Evolutionary conservation across 441 rosid species (phyloP).

Genomic region (Populus hybrid): DNA sequence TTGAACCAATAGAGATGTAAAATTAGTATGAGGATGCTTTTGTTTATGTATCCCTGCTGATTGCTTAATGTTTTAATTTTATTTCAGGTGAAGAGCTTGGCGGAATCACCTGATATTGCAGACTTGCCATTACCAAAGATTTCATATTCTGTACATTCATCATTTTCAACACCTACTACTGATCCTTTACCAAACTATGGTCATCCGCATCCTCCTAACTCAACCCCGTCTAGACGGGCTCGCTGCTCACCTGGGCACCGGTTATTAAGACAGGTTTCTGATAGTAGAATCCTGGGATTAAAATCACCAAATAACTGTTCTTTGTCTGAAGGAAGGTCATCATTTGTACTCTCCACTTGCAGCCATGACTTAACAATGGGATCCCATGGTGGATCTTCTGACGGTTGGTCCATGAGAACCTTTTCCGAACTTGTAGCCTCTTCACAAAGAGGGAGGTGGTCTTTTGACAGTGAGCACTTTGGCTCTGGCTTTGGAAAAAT

Average conservation of each 20-base stretch:
- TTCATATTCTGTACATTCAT: slow-evolving; percentile 49
- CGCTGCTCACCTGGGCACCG: slow-evolving; percentile 69
- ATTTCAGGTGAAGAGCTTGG: slow-evolving; percentile 56
- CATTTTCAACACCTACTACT: slow-evolving; percentile 49
- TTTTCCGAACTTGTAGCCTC: slow-evolving; percentile 86
- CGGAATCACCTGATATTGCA: slow-evolving; percentile 44
- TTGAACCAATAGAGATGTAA: slow-evolving; percentile 15
- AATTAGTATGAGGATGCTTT: slow-evolving; percentile 4
- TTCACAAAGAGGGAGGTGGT: slow-evolving; percentile 91
- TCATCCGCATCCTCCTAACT: slow-evolving; percentile 60
- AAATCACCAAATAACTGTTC: slow-evolving; percentile 74
- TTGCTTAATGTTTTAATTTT: slow-evolving; percentile 13
- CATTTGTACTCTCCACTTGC: slow-evolving; percentile 73
- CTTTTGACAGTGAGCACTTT: slow-evolving; percentile 30
- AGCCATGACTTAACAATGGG: slow-evolving; percentile 68
- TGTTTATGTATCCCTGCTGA: not conserved
- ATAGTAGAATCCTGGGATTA: slow-evolving; percentile 75
- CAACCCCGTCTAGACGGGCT: slow-evolving; percentile 73
- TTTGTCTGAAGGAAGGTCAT: slow-evolving; percentile 76
- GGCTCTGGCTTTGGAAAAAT: slow-evolving; percentile 60
- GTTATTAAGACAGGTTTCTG: slow-evolving; percentile 85
- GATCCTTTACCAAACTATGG: slow-evolving; percentile 39
- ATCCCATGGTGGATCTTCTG: slow-evolving; percentile 76
- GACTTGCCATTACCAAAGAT: slow-evolving; percentile 51
- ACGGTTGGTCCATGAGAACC: slow-evolving; percentile 85